A percentile compares a stretch with the other conserved stretches of the same genome.
These are phyloP conservation scores for Entomortierella lignicola DNA, from an alignment of 192 early-diverging fungal species.

Conservation along the genomic window DNA sequence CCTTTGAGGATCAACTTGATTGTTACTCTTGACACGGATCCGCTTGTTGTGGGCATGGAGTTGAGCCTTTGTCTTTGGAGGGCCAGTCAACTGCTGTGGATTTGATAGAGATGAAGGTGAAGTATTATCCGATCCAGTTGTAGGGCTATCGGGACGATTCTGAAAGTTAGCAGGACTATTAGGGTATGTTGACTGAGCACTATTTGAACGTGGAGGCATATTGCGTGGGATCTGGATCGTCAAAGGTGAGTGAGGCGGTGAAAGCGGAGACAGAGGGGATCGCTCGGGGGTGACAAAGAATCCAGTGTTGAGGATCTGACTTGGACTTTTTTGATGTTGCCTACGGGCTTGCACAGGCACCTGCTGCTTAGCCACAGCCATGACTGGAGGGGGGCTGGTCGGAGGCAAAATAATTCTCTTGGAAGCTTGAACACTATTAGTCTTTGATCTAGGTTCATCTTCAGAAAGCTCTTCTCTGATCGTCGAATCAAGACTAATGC, in stretches of 20 bases:
- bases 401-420: slow-evolving; percentile 8
- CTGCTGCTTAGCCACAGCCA: not conserved
- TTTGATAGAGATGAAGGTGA: not conserved
- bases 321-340: slow-evolving; percentile 28
- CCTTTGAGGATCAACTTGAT: not conserved
- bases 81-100: not conserved
- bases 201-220: not conserved
- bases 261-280: slow-evolving; percentile 24
- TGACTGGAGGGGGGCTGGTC: slow-evolving; percentile 10
- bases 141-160: slow-evolving; percentile 17
- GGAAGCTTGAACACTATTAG: not conserved
- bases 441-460: not conserved
- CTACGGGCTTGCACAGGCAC: slow-evolving; percentile 1
- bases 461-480: not conserved
- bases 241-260: slow-evolving; percentile 31
- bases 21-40: slow-evolving; percentile 5
- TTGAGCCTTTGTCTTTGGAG: not conserved
- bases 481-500: slow-evolving; percentile 13
- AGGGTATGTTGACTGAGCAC: not conserved
- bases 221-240: slow-evolving; percentile 42
- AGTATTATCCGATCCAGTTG: not conserved
- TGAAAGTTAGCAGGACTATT: not conserved
- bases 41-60: not conserved
- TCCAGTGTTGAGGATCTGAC: slow-evolving; percentile 24
- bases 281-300: slow-evolving; percentile 19